These are phyloP conservation scores for Erythrobasidium hasegawianum DNA, from an alignment of 1,284 basidiomycete genomes.

Conservation along the genomic window DNA sequence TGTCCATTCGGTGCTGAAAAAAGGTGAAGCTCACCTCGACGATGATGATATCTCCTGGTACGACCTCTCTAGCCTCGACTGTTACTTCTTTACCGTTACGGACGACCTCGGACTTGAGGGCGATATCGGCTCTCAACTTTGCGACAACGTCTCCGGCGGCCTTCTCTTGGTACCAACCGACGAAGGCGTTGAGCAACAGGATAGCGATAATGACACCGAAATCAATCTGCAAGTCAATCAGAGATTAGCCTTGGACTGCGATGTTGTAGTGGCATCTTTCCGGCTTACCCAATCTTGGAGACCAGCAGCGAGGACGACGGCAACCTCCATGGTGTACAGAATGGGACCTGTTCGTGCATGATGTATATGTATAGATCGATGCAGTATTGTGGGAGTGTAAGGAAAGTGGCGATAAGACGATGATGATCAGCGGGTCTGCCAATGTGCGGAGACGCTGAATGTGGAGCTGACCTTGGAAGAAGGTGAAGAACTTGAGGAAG, in stretches of 20 bases:
- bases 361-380: too few species aligned
- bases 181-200: slow-evolving; percentile 54
- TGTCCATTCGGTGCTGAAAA: background rate
- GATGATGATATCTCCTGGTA: slow-evolving; percentile 57
- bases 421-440: background rate
- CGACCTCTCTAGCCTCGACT: slow-evolving; percentile 57
- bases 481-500: slow-evolving; percentile 53
- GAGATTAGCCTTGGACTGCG: background rate
- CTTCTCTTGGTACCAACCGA: slow-evolving; percentile 61
- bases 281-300: slow-evolving; percentile 50
- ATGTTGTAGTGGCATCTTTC: background rate
- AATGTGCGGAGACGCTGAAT: background rate
- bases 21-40: slow-evolving; percentile 40
- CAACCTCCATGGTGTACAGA: slow-evolving; percentile 52
- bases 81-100: slow-evolving; percentile 55
- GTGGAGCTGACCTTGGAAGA: slow-evolving; percentile 45
- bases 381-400: background rate
- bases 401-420: background rate
- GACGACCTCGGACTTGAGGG: slow-evolving; percentile 54
- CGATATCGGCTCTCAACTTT: slow-evolving; percentile 58
- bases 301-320: slow-evolving; percentile 50
- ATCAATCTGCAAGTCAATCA: slow-evolving; percentile 47
- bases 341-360: slow-evolving; percentile 48
- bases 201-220: slow-evolving; percentile 58
- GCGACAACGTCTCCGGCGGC: slow-evolving; percentile 55